A percentile compares a stretch with the other conserved stretches of the same genome.
Conservation (phyloP, 345 rosid genomes). For the Raphanus raphanistrum region DNA sequence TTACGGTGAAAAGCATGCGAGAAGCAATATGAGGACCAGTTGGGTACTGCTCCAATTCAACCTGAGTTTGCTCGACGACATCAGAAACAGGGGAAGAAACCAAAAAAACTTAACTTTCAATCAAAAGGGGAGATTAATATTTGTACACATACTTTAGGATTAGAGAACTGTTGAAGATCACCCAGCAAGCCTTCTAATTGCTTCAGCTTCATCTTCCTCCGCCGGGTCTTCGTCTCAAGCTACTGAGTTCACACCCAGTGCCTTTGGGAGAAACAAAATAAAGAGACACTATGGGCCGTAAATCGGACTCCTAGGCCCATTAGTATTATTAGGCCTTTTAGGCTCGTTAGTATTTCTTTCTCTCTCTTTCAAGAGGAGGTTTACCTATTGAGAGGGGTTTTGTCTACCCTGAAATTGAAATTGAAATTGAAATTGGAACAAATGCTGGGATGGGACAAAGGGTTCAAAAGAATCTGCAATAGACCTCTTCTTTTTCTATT, state of each 20-base stretch:
- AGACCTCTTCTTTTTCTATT: too few relatives aligned
- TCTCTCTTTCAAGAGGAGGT: neutral
- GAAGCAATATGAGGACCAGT: constrained; percentile 97
- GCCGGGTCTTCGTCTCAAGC: neutral
- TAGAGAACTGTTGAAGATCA: constrained; percentile 68
- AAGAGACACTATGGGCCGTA: neutral
- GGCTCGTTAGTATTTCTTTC: neutral
- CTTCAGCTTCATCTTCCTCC: constrained; percentile 76
- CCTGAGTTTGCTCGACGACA: constrained; percentile 34
- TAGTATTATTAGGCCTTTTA: constrained; percentile 16
- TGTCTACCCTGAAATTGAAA: neutral
- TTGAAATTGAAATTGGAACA: too few relatives aligned
- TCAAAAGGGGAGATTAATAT: neutral
- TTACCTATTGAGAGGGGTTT: neutral
- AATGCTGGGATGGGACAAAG: too few relatives aligned
- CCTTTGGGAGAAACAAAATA: neutral
- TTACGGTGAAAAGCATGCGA: constrained; percentile 87
- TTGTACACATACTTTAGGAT: constrained; percentile 56
- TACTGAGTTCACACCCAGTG: neutral
- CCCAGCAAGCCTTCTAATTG: constrained; percentile 81
- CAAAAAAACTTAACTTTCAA: neutral
- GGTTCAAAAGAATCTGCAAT: too few relatives aligned
- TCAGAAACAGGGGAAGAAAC: neutral
- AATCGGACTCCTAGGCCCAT: neutral
- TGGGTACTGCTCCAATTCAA: constrained; percentile 94